phyloP scores from a whole-genome alignment of 2,329 filamentous ascomycete genomes.

The Claviceps spartinae region DNA sequence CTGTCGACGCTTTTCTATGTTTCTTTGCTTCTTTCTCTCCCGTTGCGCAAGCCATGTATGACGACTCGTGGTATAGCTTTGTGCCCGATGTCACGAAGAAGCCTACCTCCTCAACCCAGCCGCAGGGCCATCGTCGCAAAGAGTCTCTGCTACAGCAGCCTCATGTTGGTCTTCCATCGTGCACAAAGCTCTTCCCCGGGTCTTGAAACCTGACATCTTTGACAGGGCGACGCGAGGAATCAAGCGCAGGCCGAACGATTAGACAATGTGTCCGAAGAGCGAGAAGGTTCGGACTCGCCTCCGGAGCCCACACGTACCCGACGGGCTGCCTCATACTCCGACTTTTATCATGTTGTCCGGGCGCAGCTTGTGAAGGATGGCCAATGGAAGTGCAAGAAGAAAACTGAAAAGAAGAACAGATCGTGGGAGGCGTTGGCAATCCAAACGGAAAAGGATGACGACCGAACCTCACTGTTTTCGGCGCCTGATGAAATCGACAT shows the following conservation, averaged over 20 bases:
- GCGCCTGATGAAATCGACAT: constrained; percentile 22
- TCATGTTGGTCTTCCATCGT: constrained; percentile 33
- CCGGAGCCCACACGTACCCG: constrained; percentile 51
- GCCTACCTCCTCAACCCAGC: constrained; percentile 28
- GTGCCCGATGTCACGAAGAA: constrained; percentile 47
- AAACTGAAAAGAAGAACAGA: constrained; percentile 24
- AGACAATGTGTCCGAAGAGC: constrained; percentile 43
- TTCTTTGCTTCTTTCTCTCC: background rate
- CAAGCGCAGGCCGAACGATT: constrained; percentile 40
- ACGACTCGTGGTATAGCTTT: constrained; percentile 75
- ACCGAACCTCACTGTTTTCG: constrained; percentile 1
- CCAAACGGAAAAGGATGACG: constrained; percentile 13
- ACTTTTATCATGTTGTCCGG: constrained; percentile 54
- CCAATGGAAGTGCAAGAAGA: constrained; percentile 25
- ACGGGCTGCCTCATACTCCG: constrained; percentile 61
- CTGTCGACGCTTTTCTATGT: background rate
- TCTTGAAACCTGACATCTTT: constrained; percentile 11
- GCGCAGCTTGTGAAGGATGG: constrained; percentile 41
- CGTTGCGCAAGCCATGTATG: constrained; percentile 47
- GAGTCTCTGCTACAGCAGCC: constrained; percentile 57
- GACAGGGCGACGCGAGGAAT: constrained; percentile 40
- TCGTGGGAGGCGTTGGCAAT: constrained; percentile 36
- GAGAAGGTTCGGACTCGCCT: constrained; percentile 41
- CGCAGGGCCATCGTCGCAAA: constrained; percentile 47
- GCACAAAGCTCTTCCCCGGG: background rate